Conservation (phyloP, 2,329 filamentous ascomycete species). For the Monosporascus sp. region DNA sequence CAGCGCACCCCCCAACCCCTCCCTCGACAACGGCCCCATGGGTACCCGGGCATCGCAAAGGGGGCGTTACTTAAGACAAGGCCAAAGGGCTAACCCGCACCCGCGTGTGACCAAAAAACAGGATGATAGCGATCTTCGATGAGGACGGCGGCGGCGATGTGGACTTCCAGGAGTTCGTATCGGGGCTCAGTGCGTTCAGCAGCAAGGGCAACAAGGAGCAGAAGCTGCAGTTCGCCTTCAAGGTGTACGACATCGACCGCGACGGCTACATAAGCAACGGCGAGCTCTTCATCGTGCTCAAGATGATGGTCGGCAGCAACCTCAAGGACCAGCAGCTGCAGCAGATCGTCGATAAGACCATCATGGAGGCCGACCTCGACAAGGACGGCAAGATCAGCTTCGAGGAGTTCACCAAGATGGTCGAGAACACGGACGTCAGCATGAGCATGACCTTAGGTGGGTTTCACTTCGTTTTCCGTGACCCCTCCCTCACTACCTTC, state of each 20-base stretch:
- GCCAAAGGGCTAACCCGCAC: neutral
- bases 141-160: slow-evolving; percentile 97
- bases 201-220: slow-evolving; percentile 99
- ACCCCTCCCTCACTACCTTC: neutral
- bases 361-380: slow-evolving; percentile 98
- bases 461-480: slow-evolving; percentile 22
- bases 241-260: slow-evolving; percentile 98
- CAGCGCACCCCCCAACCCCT: neutral
- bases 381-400: slow-evolving; percentile 98
- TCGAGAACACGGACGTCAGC: slow-evolving; percentile 83
- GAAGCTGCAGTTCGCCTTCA: slow-evolving; percentile 96
- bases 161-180: slow-evolving; percentile 98
- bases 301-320: slow-evolving; percentile 99
- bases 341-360: slow-evolving; percentile 99
- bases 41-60: no score
- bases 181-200: slow-evolving; percentile 89
- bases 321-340: slow-evolving; percentile 98
- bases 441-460: slow-evolving; percentile 69
- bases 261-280: slow-evolving; percentile 99
- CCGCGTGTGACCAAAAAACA: slow-evolving; percentile 27
- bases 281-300: slow-evolving; percentile 97
- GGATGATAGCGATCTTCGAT: slow-evolving; percentile 99
- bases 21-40: no score
- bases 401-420: slow-evolving; percentile 98
- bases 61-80: no score